Percentiles rank a stretch among this genome's conserved stretches.
phyloP scores from a whole-genome alignment of 1,284 basidiomycete species.

The Moesziomyces globuligerus region DNA sequence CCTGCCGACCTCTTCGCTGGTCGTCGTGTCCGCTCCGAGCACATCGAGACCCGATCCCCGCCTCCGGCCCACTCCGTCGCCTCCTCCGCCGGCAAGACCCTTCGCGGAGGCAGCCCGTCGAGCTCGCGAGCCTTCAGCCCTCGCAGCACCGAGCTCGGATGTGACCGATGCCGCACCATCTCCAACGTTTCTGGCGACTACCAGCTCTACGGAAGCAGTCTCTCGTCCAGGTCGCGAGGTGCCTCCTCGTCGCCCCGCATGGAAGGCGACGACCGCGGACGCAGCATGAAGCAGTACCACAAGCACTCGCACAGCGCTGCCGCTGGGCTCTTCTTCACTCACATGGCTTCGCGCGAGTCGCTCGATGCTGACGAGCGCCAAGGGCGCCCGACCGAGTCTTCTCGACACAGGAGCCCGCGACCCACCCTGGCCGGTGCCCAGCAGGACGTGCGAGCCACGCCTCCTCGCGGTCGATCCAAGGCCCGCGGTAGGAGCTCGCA shows the following conservation, averaged over 20 bases:
- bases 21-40: constrained; percentile 31
- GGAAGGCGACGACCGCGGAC: constrained; percentile 30
- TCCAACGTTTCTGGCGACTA: constrained; percentile 44
- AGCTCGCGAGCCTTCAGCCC: constrained; percentile 41
- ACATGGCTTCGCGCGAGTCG: constrained; percentile 32
- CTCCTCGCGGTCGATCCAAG: constrained; percentile 53
- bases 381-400: constrained; percentile 19
- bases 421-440: constrained; percentile 3
- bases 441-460: constrained; percentile 37
- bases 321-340: constrained; percentile 50
- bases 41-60: constrained; percentile 41
- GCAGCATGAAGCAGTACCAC: constrained; percentile 47
- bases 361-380: constrained; percentile 17
- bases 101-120: constrained; percentile 42
- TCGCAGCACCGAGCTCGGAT: constrained; percentile 36
- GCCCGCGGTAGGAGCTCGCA: constrained; percentile 52
- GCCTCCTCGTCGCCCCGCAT: constrained; percentile 25
- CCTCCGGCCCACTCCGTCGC: constrained; percentile 49
- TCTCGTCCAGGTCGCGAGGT: constrained; percentile 34
- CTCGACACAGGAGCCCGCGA: constrained; percentile 14
- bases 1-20: constrained; percentile 11
- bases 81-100: constrained; percentile 53
- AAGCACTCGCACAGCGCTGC: constrained; percentile 56
- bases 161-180: constrained; percentile 50
- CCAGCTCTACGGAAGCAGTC: constrained; percentile 41